Evolutionary conservation across 2,329 filamentous ascomycete genomes (phyloP).

Genomic region (Emergomyces pasteurianus): DNA sequence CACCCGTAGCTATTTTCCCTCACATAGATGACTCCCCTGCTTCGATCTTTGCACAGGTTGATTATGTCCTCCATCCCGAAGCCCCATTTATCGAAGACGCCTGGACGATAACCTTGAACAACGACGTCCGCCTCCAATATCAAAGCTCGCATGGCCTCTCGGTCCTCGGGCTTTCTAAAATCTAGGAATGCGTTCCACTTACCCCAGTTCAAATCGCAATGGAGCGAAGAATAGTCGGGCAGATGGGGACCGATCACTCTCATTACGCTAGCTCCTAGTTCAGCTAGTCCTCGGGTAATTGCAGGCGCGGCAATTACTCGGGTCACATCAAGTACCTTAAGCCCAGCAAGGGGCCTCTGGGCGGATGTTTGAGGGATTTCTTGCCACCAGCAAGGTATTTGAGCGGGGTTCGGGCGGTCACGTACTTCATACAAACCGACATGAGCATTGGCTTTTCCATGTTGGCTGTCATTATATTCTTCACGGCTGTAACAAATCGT

Average conservation of each 20-base stretch:
- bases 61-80: slow-evolving; percentile 33
- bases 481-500: slow-evolving; percentile 28
- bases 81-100: slow-evolving; percentile 36
- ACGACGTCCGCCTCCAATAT: slow-evolving; percentile 40
- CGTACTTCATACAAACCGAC: slow-evolving; percentile 30
- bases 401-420: slow-evolving; percentile 16
- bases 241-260: slow-evolving; percentile 28
- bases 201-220: slow-evolving; percentile 38
- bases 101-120: slow-evolving; percentile 39
- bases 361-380: slow-evolving; percentile 20
- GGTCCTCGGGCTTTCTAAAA: slow-evolving; percentile 29
- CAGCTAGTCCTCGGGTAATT: slow-evolving; percentile 32
- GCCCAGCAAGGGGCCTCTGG: slow-evolving; percentile 33
- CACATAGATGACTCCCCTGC: slow-evolving; percentile 36
- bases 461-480: slow-evolving; percentile 28
- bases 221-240: slow-evolving; percentile 30
- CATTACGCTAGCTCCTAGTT: slow-evolving; percentile 30
- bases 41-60: slow-evolving; percentile 30
- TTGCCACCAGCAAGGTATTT: slow-evolving; percentile 33
- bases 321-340: slow-evolving; percentile 37
- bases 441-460: slow-evolving; percentile 32
- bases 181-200: slow-evolving; percentile 39
- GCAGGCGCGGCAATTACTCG: slow-evolving; percentile 39
- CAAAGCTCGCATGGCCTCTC: slow-evolving; percentile 28
- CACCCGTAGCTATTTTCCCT: slow-evolving; percentile 45